These are phyloP conservation scores for Thamnidium elegans DNA, from an alignment of 192 early-diverging fungal genomes.

Conservation along the genomic window DNA sequence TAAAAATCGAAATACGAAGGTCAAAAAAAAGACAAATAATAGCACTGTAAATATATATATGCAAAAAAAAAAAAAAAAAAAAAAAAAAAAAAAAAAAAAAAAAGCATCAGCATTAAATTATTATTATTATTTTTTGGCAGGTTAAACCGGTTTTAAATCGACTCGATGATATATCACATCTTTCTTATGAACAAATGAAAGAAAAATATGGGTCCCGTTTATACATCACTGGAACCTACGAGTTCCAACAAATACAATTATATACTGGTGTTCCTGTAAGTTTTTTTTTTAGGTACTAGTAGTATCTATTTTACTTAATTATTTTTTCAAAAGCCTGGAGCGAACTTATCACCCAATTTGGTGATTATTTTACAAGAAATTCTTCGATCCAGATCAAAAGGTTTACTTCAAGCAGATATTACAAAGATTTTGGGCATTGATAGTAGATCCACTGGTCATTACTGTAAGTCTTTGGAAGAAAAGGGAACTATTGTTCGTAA, in stretches of 20 bases:
- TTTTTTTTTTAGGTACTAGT: not conserved
- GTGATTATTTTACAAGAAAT: not conserved
- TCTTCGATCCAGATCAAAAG: not conserved
- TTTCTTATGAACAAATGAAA: conserved; percentile 9
- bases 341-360: conserved; percentile 3
- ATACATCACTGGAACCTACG: not conserved
- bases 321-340: conserved; percentile 12
- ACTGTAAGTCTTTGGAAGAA: conserved; percentile 21
- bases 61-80: not conserved
- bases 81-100: no score
- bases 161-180: not conserved
- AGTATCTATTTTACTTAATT: not conserved
- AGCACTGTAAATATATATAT: not conserved
- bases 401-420: conserved; percentile 19
- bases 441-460: conserved; percentile 20
- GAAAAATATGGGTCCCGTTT: conserved; percentile 12
- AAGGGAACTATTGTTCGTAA: conserved; percentile 17
- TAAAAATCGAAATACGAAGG: not conserved
- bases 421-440: conserved; percentile 9
- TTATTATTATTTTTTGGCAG: not conserved
- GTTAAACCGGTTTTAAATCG: not conserved
- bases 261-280: conserved; percentile 22
- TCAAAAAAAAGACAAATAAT: not conserved
- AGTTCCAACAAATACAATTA: conserved; percentile 24
- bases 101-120: no score